A percentile compares a stretch with the other conserved stretches of the same genome.
Evolutionary conservation across 495 filamentous ascomycete species (phyloP).

Genomic region (Letharia lupina): DNA sequence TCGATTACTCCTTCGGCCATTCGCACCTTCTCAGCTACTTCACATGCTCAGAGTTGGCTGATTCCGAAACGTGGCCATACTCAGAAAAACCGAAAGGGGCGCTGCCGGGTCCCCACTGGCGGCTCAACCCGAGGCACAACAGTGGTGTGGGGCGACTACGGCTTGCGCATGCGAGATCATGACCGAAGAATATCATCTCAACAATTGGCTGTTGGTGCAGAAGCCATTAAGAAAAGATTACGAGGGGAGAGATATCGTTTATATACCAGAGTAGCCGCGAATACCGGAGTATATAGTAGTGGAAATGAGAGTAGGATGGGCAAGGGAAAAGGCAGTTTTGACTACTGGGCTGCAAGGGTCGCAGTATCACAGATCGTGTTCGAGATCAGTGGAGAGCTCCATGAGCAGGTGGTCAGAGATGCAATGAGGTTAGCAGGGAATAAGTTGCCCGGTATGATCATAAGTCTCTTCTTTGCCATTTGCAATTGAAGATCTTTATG

Average conservation of each 20-base stretch:
- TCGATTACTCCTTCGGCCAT: slow-evolving; percentile 1
- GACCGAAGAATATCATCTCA: slow-evolving; percentile 81
- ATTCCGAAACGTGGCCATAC: slow-evolving; percentile 64
- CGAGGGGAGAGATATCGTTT: slow-evolving; percentile 87
- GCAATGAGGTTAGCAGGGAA: slow-evolving; percentile 89
- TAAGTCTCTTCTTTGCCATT: slow-evolving; percentile 3
- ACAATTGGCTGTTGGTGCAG: slow-evolving; percentile 81
- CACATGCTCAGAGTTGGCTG: slow-evolving; percentile 62
- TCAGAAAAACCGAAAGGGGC: slow-evolving; percentile 84
- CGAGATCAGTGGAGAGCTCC: slow-evolving; percentile 81
- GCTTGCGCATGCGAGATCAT: slow-evolving; percentile 87
- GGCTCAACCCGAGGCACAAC: slow-evolving; percentile 89
- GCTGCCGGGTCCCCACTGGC: slow-evolving; percentile 78
- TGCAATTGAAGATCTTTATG: background rate
- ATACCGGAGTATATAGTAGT: slow-evolving; percentile 88
- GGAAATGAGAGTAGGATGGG: slow-evolving; percentile 98
- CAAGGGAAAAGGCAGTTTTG: slow-evolving; percentile 95
- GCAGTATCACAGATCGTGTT: slow-evolving; percentile 83
- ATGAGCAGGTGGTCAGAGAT: slow-evolving; percentile 91
- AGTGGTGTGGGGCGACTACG: slow-evolving; percentile 93
- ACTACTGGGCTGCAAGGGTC: slow-evolving; percentile 87
- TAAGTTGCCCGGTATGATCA: slow-evolving; percentile 81
- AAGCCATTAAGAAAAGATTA: slow-evolving; percentile 79
- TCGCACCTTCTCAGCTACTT: slow-evolving; percentile 68
- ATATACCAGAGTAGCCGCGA: slow-evolving; percentile 83